These are phyloP conservation scores for Dryas alaskensis DNA, from an alignment of 306 rosid species.

Conservation along the genomic window DNA sequence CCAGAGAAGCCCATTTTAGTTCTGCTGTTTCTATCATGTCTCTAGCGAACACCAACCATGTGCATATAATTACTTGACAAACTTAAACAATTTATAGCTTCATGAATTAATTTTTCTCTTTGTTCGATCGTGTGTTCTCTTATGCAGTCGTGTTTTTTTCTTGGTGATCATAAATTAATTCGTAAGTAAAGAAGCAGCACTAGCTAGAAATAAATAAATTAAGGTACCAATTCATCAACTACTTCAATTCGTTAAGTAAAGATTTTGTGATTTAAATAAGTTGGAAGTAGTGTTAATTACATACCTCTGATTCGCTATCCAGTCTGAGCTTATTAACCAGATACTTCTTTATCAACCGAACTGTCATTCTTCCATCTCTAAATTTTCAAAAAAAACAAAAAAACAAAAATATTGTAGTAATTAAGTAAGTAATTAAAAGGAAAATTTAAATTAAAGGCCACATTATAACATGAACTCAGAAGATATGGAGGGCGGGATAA, in stretches of 20 bases:
- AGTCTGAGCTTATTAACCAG: constrained; percentile 77
- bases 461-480: not conserved
- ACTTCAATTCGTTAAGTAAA: not conserved
- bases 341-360: constrained; percentile 84
- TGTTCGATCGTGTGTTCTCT: not conserved
- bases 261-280: not conserved
- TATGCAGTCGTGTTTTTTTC: constrained; percentile 10
- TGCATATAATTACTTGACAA: constrained; percentile 34
- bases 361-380: constrained; percentile 95
- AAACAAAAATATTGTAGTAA: not conserved
- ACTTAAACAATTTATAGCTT: not conserved
- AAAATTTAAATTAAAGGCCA: not conserved
- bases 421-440: not conserved
- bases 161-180: constrained; percentile 13
- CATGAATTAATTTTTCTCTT: constrained; percentile 15
- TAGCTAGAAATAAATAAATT: not conserved
- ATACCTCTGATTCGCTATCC: constrained; percentile 94
- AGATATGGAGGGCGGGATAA: not conserved
- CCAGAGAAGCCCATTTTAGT: constrained; percentile 35
- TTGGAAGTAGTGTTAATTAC: not conserved
- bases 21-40: constrained; percentile 56
- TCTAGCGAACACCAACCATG: constrained; percentile 29
- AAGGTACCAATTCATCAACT: not conserved
- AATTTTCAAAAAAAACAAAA: not conserved
- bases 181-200: not conserved